phyloP scores from a whole-genome alignment of 2,329 filamentous ascomycete genomes.

The Cladobotryum mycophilum region DNA sequence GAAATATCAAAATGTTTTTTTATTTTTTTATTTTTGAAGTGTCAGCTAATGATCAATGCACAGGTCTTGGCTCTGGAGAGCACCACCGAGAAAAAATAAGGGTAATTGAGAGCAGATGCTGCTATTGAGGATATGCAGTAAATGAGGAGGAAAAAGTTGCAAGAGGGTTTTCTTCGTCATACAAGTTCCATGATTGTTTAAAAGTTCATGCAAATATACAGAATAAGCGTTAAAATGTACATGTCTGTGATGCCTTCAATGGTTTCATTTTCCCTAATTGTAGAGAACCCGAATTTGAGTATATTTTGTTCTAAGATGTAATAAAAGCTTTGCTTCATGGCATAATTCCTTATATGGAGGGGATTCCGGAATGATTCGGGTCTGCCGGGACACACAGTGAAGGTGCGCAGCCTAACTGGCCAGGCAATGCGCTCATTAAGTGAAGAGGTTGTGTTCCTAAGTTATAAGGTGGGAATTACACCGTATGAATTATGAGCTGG shows the following conservation, averaged over 20 bases:
- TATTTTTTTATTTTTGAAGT: background rate
- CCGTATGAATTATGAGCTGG: background rate
- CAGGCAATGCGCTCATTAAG: background rate
- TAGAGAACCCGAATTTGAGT: no score
- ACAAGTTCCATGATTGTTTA: no score
- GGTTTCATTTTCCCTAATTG: no score
- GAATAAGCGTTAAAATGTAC: background rate
- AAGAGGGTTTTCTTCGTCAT: background rate
- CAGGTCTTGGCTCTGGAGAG: conserved; percentile 8
- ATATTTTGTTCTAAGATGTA: no score
- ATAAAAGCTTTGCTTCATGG: background rate
- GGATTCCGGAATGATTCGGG: background rate
- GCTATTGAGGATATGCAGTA: background rate
- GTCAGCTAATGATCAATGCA: background rate
- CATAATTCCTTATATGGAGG: background rate
- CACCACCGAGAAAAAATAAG: background rate
- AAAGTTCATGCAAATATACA: background rate
- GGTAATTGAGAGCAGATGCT: background rate
- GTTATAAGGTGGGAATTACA: background rate
- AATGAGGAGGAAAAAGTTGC: background rate
- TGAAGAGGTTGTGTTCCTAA: background rate
- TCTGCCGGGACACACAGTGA: background rate
- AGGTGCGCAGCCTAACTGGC: background rate
- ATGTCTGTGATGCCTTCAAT: background rate
- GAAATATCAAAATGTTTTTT: background rate